Evolutionary conservation across 306 rosid species (phyloP).

Genomic region (Comarum palustre): DNA sequence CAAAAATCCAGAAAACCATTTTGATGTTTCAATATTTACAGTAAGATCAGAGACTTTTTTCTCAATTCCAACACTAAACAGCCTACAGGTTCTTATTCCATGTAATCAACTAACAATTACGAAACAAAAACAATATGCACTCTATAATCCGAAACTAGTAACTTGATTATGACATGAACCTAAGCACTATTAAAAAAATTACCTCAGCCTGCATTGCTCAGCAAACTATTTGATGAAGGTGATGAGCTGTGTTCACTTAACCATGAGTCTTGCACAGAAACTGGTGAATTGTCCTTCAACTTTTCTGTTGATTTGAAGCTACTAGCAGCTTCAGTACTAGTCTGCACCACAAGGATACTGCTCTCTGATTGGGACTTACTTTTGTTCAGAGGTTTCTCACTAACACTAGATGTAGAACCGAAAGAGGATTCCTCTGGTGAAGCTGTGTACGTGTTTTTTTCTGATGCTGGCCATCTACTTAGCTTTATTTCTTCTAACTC

Average conservation of each 20-base stretch:
- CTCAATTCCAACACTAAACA: not conserved
- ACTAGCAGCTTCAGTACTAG: constrained; percentile 3
- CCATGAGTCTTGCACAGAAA: constrained; percentile 77
- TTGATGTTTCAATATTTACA: not conserved
- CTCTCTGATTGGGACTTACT: constrained; percentile 30
- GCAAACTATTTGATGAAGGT: constrained; percentile 65
- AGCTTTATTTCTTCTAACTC: constrained; percentile 62
- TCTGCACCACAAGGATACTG: constrained; percentile 23
- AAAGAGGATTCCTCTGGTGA: constrained; percentile 43
- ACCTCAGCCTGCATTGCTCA: constrained; percentile 38
- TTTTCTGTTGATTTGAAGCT: constrained; percentile 32
- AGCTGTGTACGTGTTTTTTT: constrained; percentile 38
- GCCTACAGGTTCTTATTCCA: not conserved
- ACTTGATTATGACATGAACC: not conserved
- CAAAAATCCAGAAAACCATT: not conserved
- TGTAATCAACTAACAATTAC: not conserved
- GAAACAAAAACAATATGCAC: not conserved
- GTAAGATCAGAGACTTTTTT: not conserved
- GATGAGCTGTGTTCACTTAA: constrained; percentile 82
- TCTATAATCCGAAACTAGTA: not conserved
- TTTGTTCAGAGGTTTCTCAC: constrained; percentile 48
- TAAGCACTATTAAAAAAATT: not conserved
- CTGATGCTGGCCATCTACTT: constrained; percentile 38
- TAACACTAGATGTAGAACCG: constrained; percentile 46
- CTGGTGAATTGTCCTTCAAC: constrained; percentile 45